Conservation (phyloP, 164 flowering plant species). For the Pachysandra terminalis region DNA sequence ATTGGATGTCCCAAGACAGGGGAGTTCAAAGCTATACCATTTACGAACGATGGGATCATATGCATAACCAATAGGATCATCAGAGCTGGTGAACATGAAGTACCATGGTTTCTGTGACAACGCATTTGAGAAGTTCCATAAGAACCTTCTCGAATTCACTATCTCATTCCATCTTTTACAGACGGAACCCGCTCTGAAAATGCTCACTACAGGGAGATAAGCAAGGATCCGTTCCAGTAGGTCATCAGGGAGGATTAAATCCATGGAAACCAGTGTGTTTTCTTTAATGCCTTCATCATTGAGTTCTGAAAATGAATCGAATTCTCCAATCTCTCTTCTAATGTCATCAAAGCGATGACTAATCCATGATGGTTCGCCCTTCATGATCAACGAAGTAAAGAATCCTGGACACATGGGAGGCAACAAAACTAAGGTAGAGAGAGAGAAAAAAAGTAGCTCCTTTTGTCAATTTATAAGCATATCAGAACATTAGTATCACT, state of each 20-base stretch:
- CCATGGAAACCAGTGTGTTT: conserved; percentile 37
- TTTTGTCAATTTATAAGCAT: neutral
- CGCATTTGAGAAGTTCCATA: conserved; percentile 52
- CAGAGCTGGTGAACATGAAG: conserved; percentile 84
- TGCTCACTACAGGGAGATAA: conserved; percentile 73
- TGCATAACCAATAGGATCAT: conserved; percentile 76
- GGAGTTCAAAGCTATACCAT: conserved; percentile 83
- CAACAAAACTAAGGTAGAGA: neutral
- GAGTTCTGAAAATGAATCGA: conserved; percentile 38
- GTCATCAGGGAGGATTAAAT: conserved; percentile 73
- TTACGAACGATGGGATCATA: conserved; percentile 77
- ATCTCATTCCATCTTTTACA: conserved; percentile 89
- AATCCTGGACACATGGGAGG: neutral
- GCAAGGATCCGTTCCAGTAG: conserved; percentile 75
- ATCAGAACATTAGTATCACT: neutral
- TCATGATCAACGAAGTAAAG: conserved; percentile 18
- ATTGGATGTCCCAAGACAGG: conserved; percentile 54
- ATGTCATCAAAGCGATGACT: conserved; percentile 6
- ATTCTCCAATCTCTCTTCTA: conserved; percentile 25
- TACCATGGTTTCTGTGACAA: conserved; percentile 82
- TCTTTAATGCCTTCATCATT: conserved; percentile 46
- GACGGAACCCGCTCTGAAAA: conserved; percentile 75
- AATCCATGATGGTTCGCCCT: conserved; percentile 30
- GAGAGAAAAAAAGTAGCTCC: too few species aligned
- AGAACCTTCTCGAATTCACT: conserved; percentile 59